phyloP scores from a whole-genome alignment of 2,329 filamentous ascomycete species.

The Stagonosporopsis cucurbitacearum region DNA sequence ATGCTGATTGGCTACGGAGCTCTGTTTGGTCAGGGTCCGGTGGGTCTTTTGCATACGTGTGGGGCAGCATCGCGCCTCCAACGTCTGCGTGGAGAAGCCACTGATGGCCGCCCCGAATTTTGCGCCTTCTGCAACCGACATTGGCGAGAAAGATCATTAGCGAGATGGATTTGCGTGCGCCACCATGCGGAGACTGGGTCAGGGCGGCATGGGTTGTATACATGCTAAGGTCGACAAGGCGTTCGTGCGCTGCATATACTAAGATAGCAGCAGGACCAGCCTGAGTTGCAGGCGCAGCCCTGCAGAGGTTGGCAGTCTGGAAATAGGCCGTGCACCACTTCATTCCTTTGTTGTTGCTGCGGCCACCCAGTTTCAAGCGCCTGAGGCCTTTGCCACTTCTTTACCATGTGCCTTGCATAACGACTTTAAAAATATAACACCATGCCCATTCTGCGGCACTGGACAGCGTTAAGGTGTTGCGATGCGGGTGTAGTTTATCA shows the following conservation, averaged over 20 bases:
- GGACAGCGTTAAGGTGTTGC: not conserved
- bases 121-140: not conserved
- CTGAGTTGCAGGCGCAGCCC: conserved; percentile 5
- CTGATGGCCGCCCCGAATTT: conserved; percentile 1
- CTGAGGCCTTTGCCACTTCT: conserved; percentile 12
- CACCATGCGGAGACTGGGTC: not conserved
- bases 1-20: not conserved
- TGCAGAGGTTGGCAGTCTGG: conserved; percentile 17
- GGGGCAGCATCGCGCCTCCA: conserved; percentile 1
- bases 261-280: conserved; percentile 18
- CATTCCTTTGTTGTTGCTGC: conserved; percentile 26
- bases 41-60: not conserved
- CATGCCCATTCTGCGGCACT: not conserved
- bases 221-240: conserved; percentile 9
- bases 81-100: conserved; percentile 6
- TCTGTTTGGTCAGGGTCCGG: not conserved
- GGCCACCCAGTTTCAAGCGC: conserved; percentile 21
- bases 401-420: conserved; percentile 9
- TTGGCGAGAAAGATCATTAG: conserved; percentile 14
- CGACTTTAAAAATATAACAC: not conserved
- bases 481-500: not conserved
- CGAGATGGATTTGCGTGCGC: not conserved
- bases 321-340: conserved; percentile 14
- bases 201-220: conserved; percentile 7
- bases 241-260: conserved; percentile 11